phyloP scores from a whole-genome alignment of 1,139 yeast genomes.

The Nakaseomyces sp. region DNA sequence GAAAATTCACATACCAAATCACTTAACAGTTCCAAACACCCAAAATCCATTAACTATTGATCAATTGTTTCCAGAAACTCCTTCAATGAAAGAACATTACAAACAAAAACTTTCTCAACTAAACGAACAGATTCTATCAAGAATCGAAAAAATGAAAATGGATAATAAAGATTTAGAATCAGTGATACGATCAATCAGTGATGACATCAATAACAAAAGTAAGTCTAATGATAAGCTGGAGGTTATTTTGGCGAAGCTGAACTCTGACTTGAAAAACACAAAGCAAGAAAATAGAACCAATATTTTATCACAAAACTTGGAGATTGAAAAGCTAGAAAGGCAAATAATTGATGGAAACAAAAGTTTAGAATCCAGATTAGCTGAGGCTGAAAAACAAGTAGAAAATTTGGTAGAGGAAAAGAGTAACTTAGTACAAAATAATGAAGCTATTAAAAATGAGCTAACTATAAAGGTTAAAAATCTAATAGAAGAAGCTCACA shows the following conservation, averaged over 20 bases:
- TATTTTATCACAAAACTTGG: slow-evolving; percentile 43
- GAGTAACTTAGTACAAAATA: slow-evolving; percentile 29
- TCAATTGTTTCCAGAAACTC: slow-evolving; percentile 1
- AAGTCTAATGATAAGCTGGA: slow-evolving; percentile 43
- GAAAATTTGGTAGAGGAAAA: slow-evolving; percentile 20
- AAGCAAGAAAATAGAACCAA: slow-evolving; percentile 46
- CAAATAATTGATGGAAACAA: slow-evolving; percentile 45
- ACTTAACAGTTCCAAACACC: not conserved
- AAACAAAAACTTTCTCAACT: slow-evolving; percentile 35
- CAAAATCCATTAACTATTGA: slow-evolving; percentile 1
- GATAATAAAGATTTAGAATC: slow-evolving; percentile 38
- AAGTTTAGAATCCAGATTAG: slow-evolving; percentile 38
- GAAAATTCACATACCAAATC: slow-evolving; percentile 1
- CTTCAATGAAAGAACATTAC: slow-evolving; percentile 7
- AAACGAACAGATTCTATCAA: slow-evolving; percentile 40
- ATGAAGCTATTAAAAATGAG: slow-evolving; percentile 26
- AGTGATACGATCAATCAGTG: slow-evolving; percentile 41
- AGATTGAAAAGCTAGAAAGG: slow-evolving; percentile 40
- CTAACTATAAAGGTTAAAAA: slow-evolving; percentile 39
- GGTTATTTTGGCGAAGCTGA: slow-evolving; percentile 43
- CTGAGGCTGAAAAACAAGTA: slow-evolving; percentile 30
- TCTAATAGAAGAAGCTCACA: slow-evolving; percentile 42
- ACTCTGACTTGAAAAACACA: slow-evolving; percentile 47
- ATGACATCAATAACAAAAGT: slow-evolving; percentile 44
- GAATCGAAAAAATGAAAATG: slow-evolving; percentile 48